These are phyloP conservation scores for Cercospora sp. DNA, from an alignment of 2,329 filamentous ascomycete species.

Conservation along the genomic window DNA sequence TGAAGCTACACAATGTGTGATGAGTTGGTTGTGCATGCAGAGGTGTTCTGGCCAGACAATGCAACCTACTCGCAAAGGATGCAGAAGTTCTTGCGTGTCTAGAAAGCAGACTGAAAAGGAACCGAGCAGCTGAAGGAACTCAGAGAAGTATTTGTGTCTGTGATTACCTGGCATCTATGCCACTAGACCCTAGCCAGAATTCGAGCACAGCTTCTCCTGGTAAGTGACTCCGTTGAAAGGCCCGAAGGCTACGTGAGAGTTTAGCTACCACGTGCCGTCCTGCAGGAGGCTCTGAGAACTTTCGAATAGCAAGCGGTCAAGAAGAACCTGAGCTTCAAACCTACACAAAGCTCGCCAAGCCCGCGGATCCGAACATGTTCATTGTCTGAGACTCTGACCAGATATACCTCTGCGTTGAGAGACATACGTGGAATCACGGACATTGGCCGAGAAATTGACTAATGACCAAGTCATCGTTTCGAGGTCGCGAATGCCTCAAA, in stretches of 20 bases:
- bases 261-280: neutral
- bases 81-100: too few species aligned
- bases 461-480: neutral
- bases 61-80: neutral
- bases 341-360: neutral
- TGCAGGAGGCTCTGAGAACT: neutral
- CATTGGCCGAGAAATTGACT: neutral
- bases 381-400: neutral
- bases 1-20: neutral
- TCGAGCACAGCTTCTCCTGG: neutral
- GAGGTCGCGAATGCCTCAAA: neutral
- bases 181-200: neutral
- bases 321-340: neutral
- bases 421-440: neutral
- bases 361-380: neutral
- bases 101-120: too few species aligned
- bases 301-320: neutral
- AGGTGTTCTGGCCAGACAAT: neutral
- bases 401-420: neutral
- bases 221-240: neutral
- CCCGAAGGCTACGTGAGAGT: neutral
- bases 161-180: neutral
- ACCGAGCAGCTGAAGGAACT: too few species aligned
- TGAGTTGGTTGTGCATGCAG: neutral
- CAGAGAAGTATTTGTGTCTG: neutral